Evolutionary conservation across 306 rosid genomes (phyloP).

Genomic region (Fagus sylvatica): DNA sequence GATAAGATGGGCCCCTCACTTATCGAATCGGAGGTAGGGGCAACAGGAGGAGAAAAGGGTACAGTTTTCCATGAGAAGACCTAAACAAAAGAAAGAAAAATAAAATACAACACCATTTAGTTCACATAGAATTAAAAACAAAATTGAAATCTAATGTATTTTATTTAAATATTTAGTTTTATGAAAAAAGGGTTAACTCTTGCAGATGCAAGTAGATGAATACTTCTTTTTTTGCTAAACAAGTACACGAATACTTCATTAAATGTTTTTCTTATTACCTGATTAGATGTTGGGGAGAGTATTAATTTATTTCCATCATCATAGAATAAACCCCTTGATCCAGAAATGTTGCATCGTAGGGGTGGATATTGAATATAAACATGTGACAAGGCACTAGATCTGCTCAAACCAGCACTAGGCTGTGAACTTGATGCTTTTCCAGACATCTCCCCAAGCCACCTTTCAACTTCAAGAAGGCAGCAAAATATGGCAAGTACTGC

Average conservation of each 20-base stretch:
- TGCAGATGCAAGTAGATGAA: too few relatives aligned
- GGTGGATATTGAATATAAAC: slow-evolving; percentile 83
- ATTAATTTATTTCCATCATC: slow-evolving; percentile 89
- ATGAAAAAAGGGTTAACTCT: too few relatives aligned
- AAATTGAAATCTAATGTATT: too few relatives aligned
- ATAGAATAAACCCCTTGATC: slow-evolving; percentile 71
- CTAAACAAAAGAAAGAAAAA: slow-evolving; percentile 31
- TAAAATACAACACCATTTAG: not conserved
- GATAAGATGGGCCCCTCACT: slow-evolving; percentile 83
- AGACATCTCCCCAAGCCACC: slow-evolving; percentile 52
- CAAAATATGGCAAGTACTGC: slow-evolving; percentile 27
- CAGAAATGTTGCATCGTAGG: slow-evolving; percentile 61
- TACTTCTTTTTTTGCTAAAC: too few relatives aligned
- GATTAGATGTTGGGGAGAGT: slow-evolving; percentile 74
- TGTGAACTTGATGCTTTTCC: slow-evolving; percentile 83
- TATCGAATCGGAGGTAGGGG: slow-evolving; percentile 65
- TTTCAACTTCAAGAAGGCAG: slow-evolving; percentile 20
- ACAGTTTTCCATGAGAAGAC: slow-evolving; percentile 87
- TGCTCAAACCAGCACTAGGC: slow-evolving; percentile 64
- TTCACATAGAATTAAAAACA: not conserved
- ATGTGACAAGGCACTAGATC: slow-evolving; percentile 86
- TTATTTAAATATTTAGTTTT: too few relatives aligned
- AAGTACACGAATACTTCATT: not conserved
- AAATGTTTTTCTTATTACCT: slow-evolving; percentile 42
- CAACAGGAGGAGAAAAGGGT: slow-evolving; percentile 67